Conservation (phyloP, 1,139 yeast genomes). For the Citeromyces hawaiiensis region DNA sequence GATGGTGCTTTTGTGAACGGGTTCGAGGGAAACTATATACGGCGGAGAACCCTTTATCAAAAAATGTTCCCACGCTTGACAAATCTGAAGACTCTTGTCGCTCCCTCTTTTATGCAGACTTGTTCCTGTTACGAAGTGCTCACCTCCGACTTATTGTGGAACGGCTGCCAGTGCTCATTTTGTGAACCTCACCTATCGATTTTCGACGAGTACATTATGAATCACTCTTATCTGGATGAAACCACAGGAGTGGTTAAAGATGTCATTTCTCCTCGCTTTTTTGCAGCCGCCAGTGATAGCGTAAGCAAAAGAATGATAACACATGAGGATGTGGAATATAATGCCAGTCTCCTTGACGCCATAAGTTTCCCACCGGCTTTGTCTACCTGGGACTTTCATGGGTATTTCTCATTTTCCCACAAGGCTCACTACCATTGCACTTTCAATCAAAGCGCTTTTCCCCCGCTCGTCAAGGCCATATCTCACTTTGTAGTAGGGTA, state of each 20-base stretch:
- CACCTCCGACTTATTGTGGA: slow-evolving; percentile 60
- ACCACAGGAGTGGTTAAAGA: slow-evolving; percentile 36
- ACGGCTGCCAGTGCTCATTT: slow-evolving; percentile 53
- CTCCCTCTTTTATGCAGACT: slow-evolving; percentile 46
- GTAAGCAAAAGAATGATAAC: slow-evolving; percentile 21
- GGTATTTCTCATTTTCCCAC: slow-evolving; percentile 21
- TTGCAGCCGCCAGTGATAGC: slow-evolving; percentile 35
- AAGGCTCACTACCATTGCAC: slow-evolving; percentile 20
- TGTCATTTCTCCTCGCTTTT: slow-evolving; percentile 41
- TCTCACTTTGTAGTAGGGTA: slow-evolving; percentile 26
- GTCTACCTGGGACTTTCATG: slow-evolving; percentile 29
- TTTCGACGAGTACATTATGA: slow-evolving; percentile 45
- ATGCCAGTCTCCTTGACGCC: slow-evolving; percentile 16
- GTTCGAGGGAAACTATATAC: slow-evolving; percentile 56
- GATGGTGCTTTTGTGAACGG: slow-evolving; percentile 40
- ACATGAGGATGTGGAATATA: slow-evolving; percentile 5
- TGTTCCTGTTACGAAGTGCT: slow-evolving; percentile 57
- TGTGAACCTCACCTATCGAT: slow-evolving; percentile 34
- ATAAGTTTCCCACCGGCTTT: slow-evolving; percentile 16
- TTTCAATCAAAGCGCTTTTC: slow-evolving; percentile 17
- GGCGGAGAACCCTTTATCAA: slow-evolving; percentile 39
- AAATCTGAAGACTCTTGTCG: slow-evolving; percentile 26
- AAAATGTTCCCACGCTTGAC: slow-evolving; percentile 30
- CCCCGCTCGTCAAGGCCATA: slow-evolving; percentile 17
- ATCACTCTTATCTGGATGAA: slow-evolving; percentile 43